Conservation (phyloP, 352 stramenopile genomes). For the Pythium monospermum region DNA sequence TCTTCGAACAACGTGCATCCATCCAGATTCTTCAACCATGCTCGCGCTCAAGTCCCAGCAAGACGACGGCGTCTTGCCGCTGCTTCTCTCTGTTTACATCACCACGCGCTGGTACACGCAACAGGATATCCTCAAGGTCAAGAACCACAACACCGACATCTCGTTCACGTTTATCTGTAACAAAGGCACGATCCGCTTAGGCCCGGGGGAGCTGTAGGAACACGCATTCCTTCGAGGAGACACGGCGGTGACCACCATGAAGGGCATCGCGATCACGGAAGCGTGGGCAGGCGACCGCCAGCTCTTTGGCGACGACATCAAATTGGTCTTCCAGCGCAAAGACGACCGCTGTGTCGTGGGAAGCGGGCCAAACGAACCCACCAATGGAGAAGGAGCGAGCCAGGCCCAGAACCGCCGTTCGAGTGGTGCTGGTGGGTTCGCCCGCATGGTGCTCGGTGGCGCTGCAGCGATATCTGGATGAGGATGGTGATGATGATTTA, state of each 20-base stretch:
- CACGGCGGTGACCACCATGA: not conserved
- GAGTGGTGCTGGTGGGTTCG: no score
- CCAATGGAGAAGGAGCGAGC: no score
- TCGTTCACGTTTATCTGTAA: not conserved
- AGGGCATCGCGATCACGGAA: not conserved
- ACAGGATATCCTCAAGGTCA: conserved; percentile 9
- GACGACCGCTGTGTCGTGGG: not conserved
- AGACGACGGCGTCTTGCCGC: not conserved
- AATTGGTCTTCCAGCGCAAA: not conserved
- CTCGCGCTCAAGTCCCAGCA: no score
- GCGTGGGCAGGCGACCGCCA: not conserved
- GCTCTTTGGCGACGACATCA: not conserved
- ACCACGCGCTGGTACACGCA: not conserved
- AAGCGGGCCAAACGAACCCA: no score
- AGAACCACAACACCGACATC: conserved; percentile 5
- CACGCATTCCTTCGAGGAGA: not conserved
- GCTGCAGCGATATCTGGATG: no score
- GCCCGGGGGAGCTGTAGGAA: not conserved
- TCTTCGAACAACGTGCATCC: no score
- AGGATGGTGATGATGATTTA: no score
- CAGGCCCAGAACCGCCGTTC: no score
- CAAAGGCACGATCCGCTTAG: not conserved
- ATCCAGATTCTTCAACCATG: no score
- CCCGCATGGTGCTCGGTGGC: no score
- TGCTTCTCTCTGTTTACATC: not conserved